Conservation (phyloP, 768 basidiomycete species). For the Roridomyces roridus region DNA sequence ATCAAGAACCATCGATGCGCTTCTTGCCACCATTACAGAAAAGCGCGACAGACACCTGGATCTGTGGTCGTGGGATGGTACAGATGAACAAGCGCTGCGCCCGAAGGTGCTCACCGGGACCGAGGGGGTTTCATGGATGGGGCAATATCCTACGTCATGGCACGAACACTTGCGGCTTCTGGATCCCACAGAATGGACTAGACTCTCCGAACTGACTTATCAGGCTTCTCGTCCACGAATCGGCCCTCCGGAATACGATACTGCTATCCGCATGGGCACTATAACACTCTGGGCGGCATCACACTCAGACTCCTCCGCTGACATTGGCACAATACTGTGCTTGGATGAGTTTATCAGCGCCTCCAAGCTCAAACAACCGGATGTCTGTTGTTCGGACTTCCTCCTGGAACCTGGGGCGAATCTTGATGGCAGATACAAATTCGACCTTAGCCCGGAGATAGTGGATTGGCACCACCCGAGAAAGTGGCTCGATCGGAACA, state of each 20-base stretch:
- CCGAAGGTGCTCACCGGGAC: neutral
- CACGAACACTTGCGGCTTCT: neutral
- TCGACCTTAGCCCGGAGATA: constrained; percentile 13
- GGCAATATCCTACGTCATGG: constrained; percentile 11
- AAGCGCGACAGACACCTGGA: neutral
- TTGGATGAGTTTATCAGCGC: constrained; percentile 3
- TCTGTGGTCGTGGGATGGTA: constrained; percentile 11
- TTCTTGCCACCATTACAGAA: constrained; percentile 6
- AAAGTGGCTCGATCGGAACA: constrained; percentile 9
- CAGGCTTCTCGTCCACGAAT: neutral
- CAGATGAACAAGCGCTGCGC: constrained; percentile 8
- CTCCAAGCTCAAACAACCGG: neutral
- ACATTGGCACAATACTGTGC: neutral
- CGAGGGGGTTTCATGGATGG: constrained; percentile 1
- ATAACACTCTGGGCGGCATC: constrained; percentile 8
- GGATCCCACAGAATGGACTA: constrained; percentile 4
- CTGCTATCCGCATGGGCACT: constrained; percentile 9
- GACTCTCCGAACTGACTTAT: constrained; percentile 1
- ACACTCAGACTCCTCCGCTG: neutral
- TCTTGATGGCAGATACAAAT: constrained; percentile 14
- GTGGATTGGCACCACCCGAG: constrained; percentile 18
- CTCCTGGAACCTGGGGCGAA: constrained; percentile 3
- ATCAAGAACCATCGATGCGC: neutral
- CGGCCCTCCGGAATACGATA: neutral
- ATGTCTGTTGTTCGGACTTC: constrained; percentile 13